Base-by-base conservation (phyloP, 2,329 filamentous ascomycete genomes). In the Onygena corvina region DNA sequence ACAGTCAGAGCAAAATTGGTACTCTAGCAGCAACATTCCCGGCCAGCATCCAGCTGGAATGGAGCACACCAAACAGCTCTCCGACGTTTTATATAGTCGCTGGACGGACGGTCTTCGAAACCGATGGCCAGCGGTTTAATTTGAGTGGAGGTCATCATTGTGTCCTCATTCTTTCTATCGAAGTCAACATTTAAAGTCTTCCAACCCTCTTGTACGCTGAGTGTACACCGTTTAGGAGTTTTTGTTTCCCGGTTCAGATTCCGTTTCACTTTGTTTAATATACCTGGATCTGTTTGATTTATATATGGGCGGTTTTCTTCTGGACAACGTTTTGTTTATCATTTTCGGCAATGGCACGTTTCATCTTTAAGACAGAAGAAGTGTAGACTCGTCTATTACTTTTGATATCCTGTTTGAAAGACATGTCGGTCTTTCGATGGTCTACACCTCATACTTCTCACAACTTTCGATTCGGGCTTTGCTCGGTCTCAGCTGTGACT, bases 1-100 rank as follows among this genome's bases (percentile, higher is more conserved):
- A 14, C 63, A 68, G 18, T 47, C 61, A n/a, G 61, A 56, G n/a
- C 57, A 60, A 65, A 67, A 56, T 48, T 67, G 50, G 50, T 63
- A 58, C 54, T 58, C 53, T 58, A 63, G 33, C 2, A 46, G 46
- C n/a, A 65, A 75, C 56, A 66, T 81, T 56, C 79, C 78, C 1
- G 80, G 76, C 8, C 72, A 77, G 54, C 64, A 71, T 44, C 69
- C 75, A 50, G 76, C 80, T 1, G 90, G 88, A 1, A 90, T 95
- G 86, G 89, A 95, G 66, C 90, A 95, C 67, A 85, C 84, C 56
- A 86, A 87, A 61, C 80, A 94, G 62, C 74, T 96, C 31, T 86
- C 86, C 1, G 88, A 95, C 64, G 86, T 94, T 16, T 76, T 98
- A 16, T 96, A 95, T 67, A 80, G 82, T 12, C 79, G 90, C 36